Conservation (phyloP, 257 asterid species). For the Salvia rosmarinus region DNA sequence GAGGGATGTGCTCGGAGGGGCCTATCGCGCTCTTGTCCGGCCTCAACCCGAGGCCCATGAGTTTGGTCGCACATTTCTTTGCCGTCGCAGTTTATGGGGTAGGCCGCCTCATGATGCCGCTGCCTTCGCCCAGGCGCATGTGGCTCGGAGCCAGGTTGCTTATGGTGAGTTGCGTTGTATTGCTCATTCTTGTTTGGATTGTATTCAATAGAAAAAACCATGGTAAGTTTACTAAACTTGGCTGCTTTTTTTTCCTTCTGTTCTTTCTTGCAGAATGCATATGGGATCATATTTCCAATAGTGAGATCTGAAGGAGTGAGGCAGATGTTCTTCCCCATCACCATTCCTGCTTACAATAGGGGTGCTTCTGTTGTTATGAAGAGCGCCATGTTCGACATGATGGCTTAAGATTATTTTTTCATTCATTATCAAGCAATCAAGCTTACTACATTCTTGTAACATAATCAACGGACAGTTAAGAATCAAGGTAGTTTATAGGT, state of each 20-base stretch:
- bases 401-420: constrained; percentile 2
- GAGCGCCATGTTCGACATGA: constrained; percentile 63
- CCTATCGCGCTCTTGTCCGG: constrained; percentile 56
- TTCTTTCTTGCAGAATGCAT: constrained; percentile 61
- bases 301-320: constrained; percentile 61
- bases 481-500: not conserved
- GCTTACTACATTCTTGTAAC: not conserved
- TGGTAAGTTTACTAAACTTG: too few species aligned
- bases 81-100: constrained; percentile 59
- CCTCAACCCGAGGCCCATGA: constrained; percentile 55
- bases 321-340: constrained; percentile 64
- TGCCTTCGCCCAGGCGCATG: constrained; percentile 50
- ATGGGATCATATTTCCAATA: constrained; percentile 55
- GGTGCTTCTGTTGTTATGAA: constrained; percentile 54
- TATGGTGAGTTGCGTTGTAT: constrained; percentile 42
- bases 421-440: not conserved
- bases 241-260: too few species aligned
- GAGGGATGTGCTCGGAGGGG: constrained; percentile 49
- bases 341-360: constrained; percentile 54
- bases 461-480: too few species aligned
- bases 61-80: constrained; percentile 60
- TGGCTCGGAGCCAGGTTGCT: constrained; percentile 46
- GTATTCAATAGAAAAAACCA: too few species aligned
- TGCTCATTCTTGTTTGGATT: too few species aligned
- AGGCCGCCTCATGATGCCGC: constrained; percentile 48